Base-by-base conservation (phyloP, 1,284 basidiomycete species). In the Cryptococcus sp. region DNA sequence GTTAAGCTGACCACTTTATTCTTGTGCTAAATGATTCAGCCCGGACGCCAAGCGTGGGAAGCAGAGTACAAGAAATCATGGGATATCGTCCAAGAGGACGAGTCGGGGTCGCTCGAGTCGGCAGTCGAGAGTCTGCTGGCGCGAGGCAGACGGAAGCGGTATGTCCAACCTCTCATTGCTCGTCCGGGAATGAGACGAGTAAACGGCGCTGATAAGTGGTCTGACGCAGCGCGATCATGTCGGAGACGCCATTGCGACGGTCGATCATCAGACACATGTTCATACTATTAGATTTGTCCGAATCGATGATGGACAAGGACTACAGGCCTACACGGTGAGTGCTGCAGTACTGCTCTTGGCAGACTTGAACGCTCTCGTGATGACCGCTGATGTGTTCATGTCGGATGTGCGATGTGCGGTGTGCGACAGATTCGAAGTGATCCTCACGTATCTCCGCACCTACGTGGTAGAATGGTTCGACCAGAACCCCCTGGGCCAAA, bases 401-500 rank as follows among this genome's bases (percentile, higher is more conserved):
- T 35, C 25, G 25, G 25, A 25, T 25, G 25, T 25, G 25, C 25
- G 25, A 25, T 25, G 25, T 25, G 25, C 25, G 31, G 8, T 13
- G 31, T 13, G 31, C 31, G 11, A n/a, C 56, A 78, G 78, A 56
- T 93, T 93, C 66, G 91, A 96, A 70, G 80, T 98, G 45, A 89
- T 88, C 63, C 80, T 99, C 42, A 88, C 93, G 70, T 95, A 94
- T 72, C 85, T 92, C 17, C 85, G 91, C 56, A 89, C 92, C 64
- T 99, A 99, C 68, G 85, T 98, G 22, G 82, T 85, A 8, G 95
- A 99, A 75, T 99, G 95, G 91, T 99, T 98, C 78, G 96, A 99
- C 79, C 96, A 99, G 80, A 99, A 99, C 72, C 95, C 95, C 0
- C 84, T 99, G 19, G 93, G 95, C n/a, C 95, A 99, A 62, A 89